Evolutionary conservation across 495 filamentous ascomycete genomes (phyloP), one percentile per base, ranked within the genome.

Genomic region (Penicillium soppii): DNA sequence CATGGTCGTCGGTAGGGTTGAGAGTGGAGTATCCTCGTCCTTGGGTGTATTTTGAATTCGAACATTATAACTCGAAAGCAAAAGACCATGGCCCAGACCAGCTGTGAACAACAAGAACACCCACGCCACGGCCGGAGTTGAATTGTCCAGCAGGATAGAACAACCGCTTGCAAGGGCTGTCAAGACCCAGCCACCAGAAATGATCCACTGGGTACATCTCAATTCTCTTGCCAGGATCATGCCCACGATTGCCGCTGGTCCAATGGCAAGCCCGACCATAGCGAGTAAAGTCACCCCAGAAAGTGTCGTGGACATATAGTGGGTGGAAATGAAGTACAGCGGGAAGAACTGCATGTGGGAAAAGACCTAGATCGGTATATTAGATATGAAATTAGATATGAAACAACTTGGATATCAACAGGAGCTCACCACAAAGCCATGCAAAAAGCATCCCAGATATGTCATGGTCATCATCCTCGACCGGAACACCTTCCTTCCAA

Each of bases 301-400:
- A 2, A 82, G 51, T 5, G 81, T 79, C 0, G 81, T 71, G 0
- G 71, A 65, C 40, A 76, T 72, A 41, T 70, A 77, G 47, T 82
- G 80, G 22, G 86, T 76, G 7, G 81, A 76, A 43, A 82, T 69
- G 58, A 84, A 85, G 63, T 85, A 90, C 19, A 91, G 71, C 0
- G 85, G 76, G 25, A 85, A 65, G 44, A 80, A 85, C 55, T 88
- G 86, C 0, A 91, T 56, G 0, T 75, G 71, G 37, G 58, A 51
- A 35, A 73, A 73, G 13, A 79, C 61, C 52, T 78, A 57, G 0
- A 45, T 21, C 2, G 10, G 25, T 22, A 19, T 26, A 32, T 35
- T 10, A 30, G 37, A 38, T 40, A 15, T 33, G 7, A 23, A n/a
- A 33, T n/a, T n/a, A n/a, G 21, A 8, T 4, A 3, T 38, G 35